A percentile compares a stretch with the other conserved stretches of the same genome.
These are phyloP conservation scores for Yamadazyma phyllophila DNA, from an alignment of 805 yeast species.

Conservation along the genomic window DNA sequence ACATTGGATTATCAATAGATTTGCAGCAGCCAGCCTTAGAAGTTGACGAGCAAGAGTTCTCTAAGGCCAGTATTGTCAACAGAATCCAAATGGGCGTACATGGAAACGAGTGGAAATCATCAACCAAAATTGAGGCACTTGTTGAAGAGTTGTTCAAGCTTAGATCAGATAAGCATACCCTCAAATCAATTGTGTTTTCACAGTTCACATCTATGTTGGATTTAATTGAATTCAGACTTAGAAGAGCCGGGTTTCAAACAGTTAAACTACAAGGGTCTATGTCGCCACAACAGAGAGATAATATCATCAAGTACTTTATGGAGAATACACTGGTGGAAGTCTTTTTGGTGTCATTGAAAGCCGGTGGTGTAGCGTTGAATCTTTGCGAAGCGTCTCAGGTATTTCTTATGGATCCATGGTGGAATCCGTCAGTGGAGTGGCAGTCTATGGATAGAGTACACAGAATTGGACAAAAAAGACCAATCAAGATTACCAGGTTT, in stretches of 20 bases:
- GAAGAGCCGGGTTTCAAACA: conserved; percentile 91
- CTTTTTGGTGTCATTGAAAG: conserved; percentile 89
- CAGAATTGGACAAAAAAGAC: conserved; percentile 93
- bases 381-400: conserved; percentile 97
- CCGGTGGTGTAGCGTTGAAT: conserved; percentile 98
- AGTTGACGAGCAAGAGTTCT: conserved; percentile 57
- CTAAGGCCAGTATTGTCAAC: conserved; percentile 74
- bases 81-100: conserved; percentile 73
- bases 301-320: conserved; percentile 88
- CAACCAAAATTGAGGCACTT: conserved; percentile 94
- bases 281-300: conserved; percentile 95
- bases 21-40: conserved; percentile 82
- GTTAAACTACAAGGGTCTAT: conserved; percentile 94
- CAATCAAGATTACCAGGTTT: conserved; percentile 87
- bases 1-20: conserved; percentile 87
- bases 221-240: conserved; percentile 91
- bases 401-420: conserved; percentile 96
- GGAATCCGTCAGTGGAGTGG: conserved; percentile 99
- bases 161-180: conserved; percentile 82
- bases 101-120: conserved; percentile 82
- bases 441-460: conserved; percentile 98
- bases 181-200: conserved; percentile 94
- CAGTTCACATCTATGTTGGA: conserved; percentile 97
- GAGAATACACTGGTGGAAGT: conserved; percentile 90
- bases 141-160: conserved; percentile 88